Evolutionary conservation across 208 protist genomes (phyloP).

Genomic region (Jaenimonas drosophilae): DNA sequence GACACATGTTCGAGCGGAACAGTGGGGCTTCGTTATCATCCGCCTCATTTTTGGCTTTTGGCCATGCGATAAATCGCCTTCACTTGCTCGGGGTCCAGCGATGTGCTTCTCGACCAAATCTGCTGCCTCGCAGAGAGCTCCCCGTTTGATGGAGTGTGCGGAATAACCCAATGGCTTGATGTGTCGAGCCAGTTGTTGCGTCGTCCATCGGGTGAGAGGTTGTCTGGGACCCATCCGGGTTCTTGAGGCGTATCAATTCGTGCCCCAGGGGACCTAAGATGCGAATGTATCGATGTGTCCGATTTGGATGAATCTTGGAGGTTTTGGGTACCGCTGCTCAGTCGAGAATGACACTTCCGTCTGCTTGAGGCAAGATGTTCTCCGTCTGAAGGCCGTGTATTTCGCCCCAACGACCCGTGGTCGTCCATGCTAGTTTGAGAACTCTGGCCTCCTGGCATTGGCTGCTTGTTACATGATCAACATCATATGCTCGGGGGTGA

Average conservation of each 20-base stretch:
- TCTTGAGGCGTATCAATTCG: neutral
- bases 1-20: neutral
- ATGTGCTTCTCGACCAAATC: neutral
- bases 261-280: neutral
- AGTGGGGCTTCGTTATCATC: neutral
- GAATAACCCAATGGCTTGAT: neutral
- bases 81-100: neutral
- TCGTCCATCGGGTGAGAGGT: neutral
- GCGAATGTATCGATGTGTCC: neutral
- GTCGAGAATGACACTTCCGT: neutral
- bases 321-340: slow-evolving; percentile 1
- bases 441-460: too few species aligned
- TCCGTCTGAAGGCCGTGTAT: neutral
- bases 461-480: neutral
- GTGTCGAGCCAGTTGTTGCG: neutral
- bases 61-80: slow-evolving; percentile 1
- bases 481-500: neutral
- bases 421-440: slow-evolving; percentile 1
- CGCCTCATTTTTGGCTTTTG: neutral
- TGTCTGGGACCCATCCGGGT: neutral
- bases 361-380: neutral
- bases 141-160: slow-evolving; percentile 1
- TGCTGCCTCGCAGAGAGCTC: neutral
- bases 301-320: neutral
- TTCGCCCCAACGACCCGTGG: neutral